Evolutionary conservation across 2,329 filamentous ascomycete genomes (phyloP), one percentile per base, ranked within the genome.

Genomic region (Fusarium sp.): DNA sequence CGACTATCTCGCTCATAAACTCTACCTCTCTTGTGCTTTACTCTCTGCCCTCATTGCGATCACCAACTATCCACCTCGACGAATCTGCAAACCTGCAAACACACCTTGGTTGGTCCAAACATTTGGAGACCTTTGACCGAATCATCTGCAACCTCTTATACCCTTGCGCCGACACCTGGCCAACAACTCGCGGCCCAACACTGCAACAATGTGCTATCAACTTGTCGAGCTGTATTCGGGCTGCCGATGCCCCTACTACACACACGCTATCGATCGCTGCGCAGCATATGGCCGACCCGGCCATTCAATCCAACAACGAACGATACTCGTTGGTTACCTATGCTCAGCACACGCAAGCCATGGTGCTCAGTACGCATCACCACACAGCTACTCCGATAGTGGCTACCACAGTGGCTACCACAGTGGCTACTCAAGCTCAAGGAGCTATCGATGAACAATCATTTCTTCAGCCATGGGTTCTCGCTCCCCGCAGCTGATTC

Each of bases 211-310:
- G 94, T 97, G 94, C 78, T 94, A 93, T 77, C 92, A 94, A 82
- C 82, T 97, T 67, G 85, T 95, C 74, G 94, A 97, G 80, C 87
- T 93, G 63, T 97, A 94, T 84, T 90, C 93, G 58, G 92, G 91
- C 59, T 97, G 94, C 86, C 88, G 90, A 69, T 97, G 94, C 82
- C 86, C 95, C 74, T 97, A 97, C 85, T 93, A 95, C 84, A 87
- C 91, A 76, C 94, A 97, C 79, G 90, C 92, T 49, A 86, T 97
- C 74, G 94, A 97, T 77, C 91, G 92, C 65, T 97, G 94, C 78
- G 85, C 89, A 50, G 85, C 88, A 37, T 93, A 93, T 78, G 92
- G 91, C 65, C 89, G 91, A 63, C 87, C 88, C 51, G 91, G 91
- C 48, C 94, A 97, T 76, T 74, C 75, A 47, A 83, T 94, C 60